phyloP scores from a whole-genome alignment of 2,329 filamentous ascomycete genomes.

The Trichoderma koningiopsis region DNA sequence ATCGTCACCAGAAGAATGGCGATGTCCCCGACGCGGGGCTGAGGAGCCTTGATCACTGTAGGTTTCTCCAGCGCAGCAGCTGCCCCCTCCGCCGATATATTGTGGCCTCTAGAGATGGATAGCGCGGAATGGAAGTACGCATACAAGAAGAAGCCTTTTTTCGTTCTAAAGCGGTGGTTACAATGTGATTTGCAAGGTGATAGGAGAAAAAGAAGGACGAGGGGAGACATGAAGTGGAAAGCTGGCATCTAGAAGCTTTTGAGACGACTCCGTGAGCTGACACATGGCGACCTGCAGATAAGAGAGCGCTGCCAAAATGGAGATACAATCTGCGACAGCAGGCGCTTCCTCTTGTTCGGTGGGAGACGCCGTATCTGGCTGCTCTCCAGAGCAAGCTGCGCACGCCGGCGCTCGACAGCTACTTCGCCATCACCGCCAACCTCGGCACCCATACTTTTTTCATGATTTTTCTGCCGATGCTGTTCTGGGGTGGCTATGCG shows the following conservation, averaged over 20 bases:
- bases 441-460: constrained; percentile 98
- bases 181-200: neutral
- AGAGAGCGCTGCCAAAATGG: constrained; percentile 81
- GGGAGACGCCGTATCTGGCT: constrained; percentile 94
- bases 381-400: constrained; percentile 79
- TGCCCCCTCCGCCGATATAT: neutral
- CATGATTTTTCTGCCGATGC: constrained; percentile 90
- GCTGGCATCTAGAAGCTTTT: neutral
- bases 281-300: constrained; percentile 59
- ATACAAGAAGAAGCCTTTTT: neutral
- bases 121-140: neutral
- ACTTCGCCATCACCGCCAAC: constrained; percentile 96
- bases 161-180: neutral
- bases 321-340: constrained; percentile 80
- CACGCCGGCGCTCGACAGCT: constrained; percentile 84
- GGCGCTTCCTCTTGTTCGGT: constrained; percentile 83
- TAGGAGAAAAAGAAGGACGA: no score
- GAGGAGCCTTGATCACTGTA: constrained; percentile 78
- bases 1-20: constrained; percentile 26
- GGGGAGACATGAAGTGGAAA: neutral
- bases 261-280: neutral
- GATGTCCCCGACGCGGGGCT: constrained; percentile 69
- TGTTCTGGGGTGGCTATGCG: constrained; percentile 95
- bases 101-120: neutral
- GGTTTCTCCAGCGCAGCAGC: constrained; percentile 33